Percentiles rank a stretch among this genome's conserved stretches.
Conservation (phyloP, 352 stramenopile genomes). For the Globisporangium cederbergense region DNA sequence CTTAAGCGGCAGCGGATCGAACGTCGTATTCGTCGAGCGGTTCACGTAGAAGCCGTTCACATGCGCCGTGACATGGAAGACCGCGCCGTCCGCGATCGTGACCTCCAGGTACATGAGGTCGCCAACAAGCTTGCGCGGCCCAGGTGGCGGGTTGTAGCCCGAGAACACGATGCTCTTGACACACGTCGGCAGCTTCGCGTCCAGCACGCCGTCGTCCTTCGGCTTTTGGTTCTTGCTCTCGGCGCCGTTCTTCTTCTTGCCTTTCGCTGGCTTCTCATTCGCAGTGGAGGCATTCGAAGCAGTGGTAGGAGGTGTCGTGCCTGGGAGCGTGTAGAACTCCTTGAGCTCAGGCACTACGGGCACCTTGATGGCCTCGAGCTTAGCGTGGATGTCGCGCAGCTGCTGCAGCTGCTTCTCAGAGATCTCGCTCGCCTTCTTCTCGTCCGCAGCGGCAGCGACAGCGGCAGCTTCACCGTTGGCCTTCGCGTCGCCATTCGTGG, state of each 20-base stretch:
- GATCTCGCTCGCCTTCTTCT: constrained; percentile 70
- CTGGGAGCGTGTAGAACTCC: constrained; percentile 67
- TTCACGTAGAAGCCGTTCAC: constrained; percentile 95
- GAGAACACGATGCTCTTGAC: constrained; percentile 91
- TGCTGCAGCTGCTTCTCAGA: constrained; percentile 79
- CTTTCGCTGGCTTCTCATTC: constrained; percentile 27
- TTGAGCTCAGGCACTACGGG: constrained; percentile 54
- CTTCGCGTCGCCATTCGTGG: constrained; percentile 5
- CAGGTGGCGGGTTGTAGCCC: constrained; percentile 94
- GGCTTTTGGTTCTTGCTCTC: constrained; percentile 31
- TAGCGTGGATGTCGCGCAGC: constrained; percentile 78
- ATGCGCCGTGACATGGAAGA: constrained; percentile 87
- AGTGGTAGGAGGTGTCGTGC: constrained; percentile 13
- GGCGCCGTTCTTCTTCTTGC: constrained; percentile 30
- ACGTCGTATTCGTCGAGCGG: constrained; percentile 63
- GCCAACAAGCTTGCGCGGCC: constrained; percentile 86
- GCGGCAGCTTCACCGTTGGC: constrained; percentile 12
- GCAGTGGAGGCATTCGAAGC: constrained; percentile 10
- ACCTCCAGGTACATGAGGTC: constrained; percentile 95
- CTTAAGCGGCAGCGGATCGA: constrained; percentile 76
- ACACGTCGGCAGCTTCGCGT: constrained; percentile 76
- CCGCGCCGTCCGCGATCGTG: constrained; percentile 55
- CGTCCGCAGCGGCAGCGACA: constrained; percentile 16
- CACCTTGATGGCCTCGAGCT: constrained; percentile 74
- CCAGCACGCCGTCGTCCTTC: constrained; percentile 31